These are phyloP conservation scores for Fusarium keratoplasticum DNA, from an alignment of 2,329 filamentous ascomycete genomes.

Conservation along the genomic window DNA sequence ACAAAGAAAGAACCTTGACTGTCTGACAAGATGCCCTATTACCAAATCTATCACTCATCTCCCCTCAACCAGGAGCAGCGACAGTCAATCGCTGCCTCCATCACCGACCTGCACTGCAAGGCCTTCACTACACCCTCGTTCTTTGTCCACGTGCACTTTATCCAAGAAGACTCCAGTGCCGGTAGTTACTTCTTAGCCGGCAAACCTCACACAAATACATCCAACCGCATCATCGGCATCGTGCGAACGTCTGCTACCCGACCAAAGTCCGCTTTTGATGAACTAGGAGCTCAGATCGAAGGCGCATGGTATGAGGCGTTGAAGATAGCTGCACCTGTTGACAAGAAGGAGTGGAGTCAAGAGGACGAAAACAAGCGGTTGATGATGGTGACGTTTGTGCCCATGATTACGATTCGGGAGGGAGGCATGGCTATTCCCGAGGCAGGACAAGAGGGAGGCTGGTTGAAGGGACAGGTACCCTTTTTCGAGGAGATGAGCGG, in stretches of 20 bases:
- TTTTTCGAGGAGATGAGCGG: slow-evolving; percentile 25
- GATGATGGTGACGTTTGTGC: slow-evolving; percentile 27
- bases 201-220: neutral
- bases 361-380: slow-evolving; percentile 17
- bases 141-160: slow-evolving; percentile 34
- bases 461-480: slow-evolving; percentile 24
- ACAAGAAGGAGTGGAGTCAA: neutral
- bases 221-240: slow-evolving; percentile 29
- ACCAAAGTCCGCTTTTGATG: slow-evolving; percentile 23
- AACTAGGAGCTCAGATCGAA: slow-evolving; percentile 23
- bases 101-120: slow-evolving; percentile 27
- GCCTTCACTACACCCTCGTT: slow-evolving; percentile 30
- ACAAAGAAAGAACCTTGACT: neutral
- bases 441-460: slow-evolving; percentile 29
- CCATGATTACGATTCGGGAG: slow-evolving; percentile 32
- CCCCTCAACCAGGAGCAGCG: slow-evolving; percentile 10
- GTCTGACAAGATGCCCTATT: slow-evolving; percentile 27
- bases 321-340: neutral
- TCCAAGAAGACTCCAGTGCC: neutral
- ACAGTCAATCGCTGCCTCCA: slow-evolving; percentile 14
- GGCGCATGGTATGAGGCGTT: slow-evolving; percentile 18
- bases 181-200: slow-evolving; percentile 30
- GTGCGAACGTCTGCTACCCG: slow-evolving; percentile 27
- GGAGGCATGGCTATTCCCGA: slow-evolving; percentile 33
- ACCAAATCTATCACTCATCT: slow-evolving; percentile 33